Evolutionary conservation across 805 yeast species (phyloP).

Genomic region (Saturnispora bothae): DNA sequence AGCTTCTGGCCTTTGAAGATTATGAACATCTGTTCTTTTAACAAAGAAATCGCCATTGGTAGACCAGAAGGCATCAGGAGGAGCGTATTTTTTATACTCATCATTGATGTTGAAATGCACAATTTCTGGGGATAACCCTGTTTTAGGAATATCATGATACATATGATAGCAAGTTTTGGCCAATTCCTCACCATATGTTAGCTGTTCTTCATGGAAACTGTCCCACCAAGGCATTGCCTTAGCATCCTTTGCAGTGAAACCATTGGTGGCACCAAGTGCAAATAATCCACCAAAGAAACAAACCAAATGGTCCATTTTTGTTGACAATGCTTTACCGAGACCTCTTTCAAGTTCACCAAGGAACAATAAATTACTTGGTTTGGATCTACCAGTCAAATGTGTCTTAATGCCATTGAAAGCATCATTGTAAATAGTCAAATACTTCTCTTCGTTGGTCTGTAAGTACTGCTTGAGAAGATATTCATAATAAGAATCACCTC

Average conservation of each 20-base stretch:
- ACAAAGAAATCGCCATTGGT: slow-evolving; percentile 34
- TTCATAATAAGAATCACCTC: slow-evolving; percentile 93
- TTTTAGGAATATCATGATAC: slow-evolving; percentile 57
- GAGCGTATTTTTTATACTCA: slow-evolving; percentile 30
- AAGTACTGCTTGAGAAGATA: slow-evolving; percentile 77
- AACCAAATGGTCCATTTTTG: slow-evolving; percentile 87
- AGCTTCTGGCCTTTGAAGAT: slow-evolving; percentile 88
- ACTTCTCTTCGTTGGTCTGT: slow-evolving; percentile 62
- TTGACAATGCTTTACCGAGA: slow-evolving; percentile 43
- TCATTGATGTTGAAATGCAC: slow-evolving; percentile 54
- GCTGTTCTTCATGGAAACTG: slow-evolving; percentile 45
- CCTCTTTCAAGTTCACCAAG: slow-evolving; percentile 75
- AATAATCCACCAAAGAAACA: slow-evolving; percentile 86
- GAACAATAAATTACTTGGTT: slow-evolving; percentile 53
- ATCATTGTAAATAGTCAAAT: slow-evolving; percentile 66
- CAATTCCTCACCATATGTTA: slow-evolving; percentile 61
- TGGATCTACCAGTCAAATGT: slow-evolving; percentile 48
- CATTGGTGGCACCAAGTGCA: slow-evolving; percentile 83
- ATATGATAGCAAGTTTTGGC: slow-evolving; percentile 75
- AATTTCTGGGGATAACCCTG: slow-evolving; percentile 85
- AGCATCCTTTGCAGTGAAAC: slow-evolving; percentile 47
- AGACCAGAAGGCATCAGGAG: slow-evolving; percentile 3
- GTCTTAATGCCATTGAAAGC: slow-evolving; percentile 68
- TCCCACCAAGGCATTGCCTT: slow-evolving; percentile 48
- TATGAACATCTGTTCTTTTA: slow-evolving; percentile 67